Percentiles rank a stretch among this genome's conserved stretches.
phyloP scores from a whole-genome alignment of 2,329 filamentous ascomycete species.

The Cladosporium sp. region DNA sequence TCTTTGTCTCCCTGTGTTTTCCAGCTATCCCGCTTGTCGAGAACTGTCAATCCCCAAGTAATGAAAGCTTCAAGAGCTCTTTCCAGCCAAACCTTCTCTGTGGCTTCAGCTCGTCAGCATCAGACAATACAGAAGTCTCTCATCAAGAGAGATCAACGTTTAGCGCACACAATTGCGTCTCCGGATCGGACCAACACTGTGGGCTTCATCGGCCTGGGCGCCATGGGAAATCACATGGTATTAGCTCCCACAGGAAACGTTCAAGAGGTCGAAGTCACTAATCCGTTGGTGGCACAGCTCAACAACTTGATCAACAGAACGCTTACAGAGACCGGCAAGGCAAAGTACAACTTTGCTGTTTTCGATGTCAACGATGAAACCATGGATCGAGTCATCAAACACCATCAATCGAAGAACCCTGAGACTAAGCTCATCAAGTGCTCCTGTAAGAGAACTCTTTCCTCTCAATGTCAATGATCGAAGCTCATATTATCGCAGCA shows the following conservation, averaged over 20 bases:
- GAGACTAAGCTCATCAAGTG: neutral
- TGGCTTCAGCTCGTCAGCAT: neutral
- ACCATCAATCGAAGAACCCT: neutral
- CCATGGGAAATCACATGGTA: neutral
- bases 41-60: neutral
- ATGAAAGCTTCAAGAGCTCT: neutral
- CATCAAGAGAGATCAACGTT: neutral
- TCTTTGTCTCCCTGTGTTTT: neutral
- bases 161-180: neutral
- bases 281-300: neutral
- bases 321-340: neutral
- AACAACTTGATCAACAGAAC: neutral
- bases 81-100: neutral
- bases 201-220: neutral
- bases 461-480: neutral
- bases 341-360: slow-evolving; percentile 6
- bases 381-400: neutral
- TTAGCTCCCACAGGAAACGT: neutral
- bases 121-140: neutral
- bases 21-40: neutral
- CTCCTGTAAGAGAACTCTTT: neutral
- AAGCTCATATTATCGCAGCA: neutral
- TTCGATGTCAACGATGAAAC: slow-evolving; percentile 10
- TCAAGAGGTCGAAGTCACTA: neutral
- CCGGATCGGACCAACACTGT: neutral